Evolutionary conservation across 345 rosid species (phyloP), one percentile per base, ranked within the genome.

Genomic region (Eutrema yunnanense): DNA sequence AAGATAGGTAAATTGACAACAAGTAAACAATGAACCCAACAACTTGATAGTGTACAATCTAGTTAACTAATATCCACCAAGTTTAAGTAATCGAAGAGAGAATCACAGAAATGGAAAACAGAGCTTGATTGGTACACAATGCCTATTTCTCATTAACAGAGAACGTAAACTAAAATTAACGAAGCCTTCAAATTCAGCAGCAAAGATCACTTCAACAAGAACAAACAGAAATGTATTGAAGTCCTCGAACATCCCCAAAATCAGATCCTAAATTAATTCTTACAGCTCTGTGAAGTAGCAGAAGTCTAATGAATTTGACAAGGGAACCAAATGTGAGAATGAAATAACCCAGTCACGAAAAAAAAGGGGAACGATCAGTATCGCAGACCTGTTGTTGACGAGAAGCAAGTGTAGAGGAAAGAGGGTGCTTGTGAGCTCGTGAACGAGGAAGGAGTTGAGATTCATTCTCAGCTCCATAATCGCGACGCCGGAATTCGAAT

Each of bases 401-500:
- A 72, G 85, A 69, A 7, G 57, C 73, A 57, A 77, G 43, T 8
- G 75, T 50, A 42, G 85, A 16, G 43, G 72, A 83, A 57, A 90
- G 90, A 78, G 98, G 98, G 47, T 89, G 92, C 27, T 56, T 54
- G 7, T 65, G 78, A 62, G 82, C 80, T 65, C 64, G 73, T 71
- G 85, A 60, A 6, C 90, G 96, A 63, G 77, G 85, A 26, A 93
- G 87, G 71, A 79, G 71, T 67, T 73, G 82, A 61, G 80, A 75
- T 49, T 86, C 73, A 6, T 59, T 60, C 41, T 85, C 84, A 46
- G 79, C 80, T 22, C 33, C 68, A 77, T 86, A 93, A 70, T 87
- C 80, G 54, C 96, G 88, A 71, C 77, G 79, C 62, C 92, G 80
- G 85, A 88, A 90, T 82, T 88, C 92, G 85, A 92, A 82, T 51